These are phyloP conservation scores for Aristolochia contorta DNA, from an alignment of 164 flowering plant species.

Conservation along the genomic window DNA sequence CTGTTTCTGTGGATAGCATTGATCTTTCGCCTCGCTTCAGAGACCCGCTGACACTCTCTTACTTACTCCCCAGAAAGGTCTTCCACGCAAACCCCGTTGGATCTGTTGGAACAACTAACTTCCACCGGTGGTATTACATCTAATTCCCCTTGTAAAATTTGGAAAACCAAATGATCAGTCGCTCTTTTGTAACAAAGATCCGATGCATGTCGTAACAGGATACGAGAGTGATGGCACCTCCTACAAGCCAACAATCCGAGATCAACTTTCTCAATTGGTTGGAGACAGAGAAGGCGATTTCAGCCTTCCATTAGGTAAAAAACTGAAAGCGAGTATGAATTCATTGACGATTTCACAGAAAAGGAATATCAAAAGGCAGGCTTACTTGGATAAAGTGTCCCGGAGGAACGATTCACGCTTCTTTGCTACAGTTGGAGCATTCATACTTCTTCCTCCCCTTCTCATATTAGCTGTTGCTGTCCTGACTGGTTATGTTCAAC, in stretches of 20 bases:
- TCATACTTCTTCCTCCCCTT: conserved; percentile 72
- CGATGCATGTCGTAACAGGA: conserved; percentile 27
- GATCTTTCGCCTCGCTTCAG: too few relatives aligned
- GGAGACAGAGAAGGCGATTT: conserved; percentile 61
- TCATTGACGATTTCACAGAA: conserved; percentile 78
- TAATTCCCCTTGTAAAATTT: not conserved
- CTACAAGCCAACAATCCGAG: conserved; percentile 41
- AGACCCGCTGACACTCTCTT: not conserved
- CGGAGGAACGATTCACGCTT: conserved; percentile 74
- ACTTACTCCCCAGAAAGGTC: conserved; percentile 17
- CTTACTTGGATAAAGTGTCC: conserved; percentile 75
- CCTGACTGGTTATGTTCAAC: conserved; percentile 79
- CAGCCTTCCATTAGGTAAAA: conserved; percentile 67
- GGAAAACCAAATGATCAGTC: too few relatives aligned
- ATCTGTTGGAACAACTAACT: conserved; percentile 73
- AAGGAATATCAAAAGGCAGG: conserved; percentile 84
- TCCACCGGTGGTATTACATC: conserved; percentile 39
- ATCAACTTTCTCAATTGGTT: conserved; percentile 55
- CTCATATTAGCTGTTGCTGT: conserved; percentile 73
- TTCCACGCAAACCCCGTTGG: conserved; percentile 62
- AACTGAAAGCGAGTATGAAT: conserved; percentile 50
- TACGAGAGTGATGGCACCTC: conserved; percentile 49
- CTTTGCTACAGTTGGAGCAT: conserved; percentile 82
- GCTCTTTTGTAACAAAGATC: not conserved
- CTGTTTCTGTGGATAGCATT: too few relatives aligned